Evolutionary conservation across 2,329 filamentous ascomycete species (phyloP).

Genomic region (Claviceps fusiformis): DNA sequence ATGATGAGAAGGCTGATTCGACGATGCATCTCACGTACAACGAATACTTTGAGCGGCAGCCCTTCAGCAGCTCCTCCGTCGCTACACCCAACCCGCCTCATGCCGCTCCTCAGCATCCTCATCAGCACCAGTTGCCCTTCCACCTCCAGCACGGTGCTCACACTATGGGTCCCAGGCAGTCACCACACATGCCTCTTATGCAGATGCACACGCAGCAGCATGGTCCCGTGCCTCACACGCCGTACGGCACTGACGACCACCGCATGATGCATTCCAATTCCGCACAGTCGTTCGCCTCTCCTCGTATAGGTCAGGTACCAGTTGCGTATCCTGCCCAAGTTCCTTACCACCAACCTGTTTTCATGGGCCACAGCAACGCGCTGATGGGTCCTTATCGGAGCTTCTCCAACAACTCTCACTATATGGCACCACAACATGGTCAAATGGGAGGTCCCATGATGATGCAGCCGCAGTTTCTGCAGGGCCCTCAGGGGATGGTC

Average conservation of each 20-base stretch:
- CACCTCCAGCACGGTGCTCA: slow-evolving; percentile 67
- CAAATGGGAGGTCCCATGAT: slow-evolving; percentile 72
- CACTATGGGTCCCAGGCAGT: slow-evolving; percentile 52
- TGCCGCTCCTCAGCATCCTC: slow-evolving; percentile 58
- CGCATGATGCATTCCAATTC: slow-evolving; percentile 81
- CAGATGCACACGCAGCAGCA: slow-evolving; percentile 66
- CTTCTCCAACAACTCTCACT: slow-evolving; percentile 57
- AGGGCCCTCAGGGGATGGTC: slow-evolving; percentile 56
- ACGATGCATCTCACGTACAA: slow-evolving; percentile 56
- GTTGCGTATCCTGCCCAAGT: slow-evolving; percentile 60
- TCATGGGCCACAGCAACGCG: slow-evolving; percentile 53
- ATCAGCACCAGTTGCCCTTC: slow-evolving; percentile 72
- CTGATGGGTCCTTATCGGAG: slow-evolving; percentile 59
- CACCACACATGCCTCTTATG: slow-evolving; percentile 64
- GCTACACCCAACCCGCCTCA: slow-evolving; percentile 58
- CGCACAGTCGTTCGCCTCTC: slow-evolving; percentile 73
- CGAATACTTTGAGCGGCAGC: slow-evolving; percentile 62
- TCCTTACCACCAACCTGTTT: slow-evolving; percentile 59
- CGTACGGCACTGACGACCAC: slow-evolving; percentile 67
- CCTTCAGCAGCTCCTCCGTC: slow-evolving; percentile 40
- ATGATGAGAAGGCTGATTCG: slow-evolving; percentile 56
- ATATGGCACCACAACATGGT: slow-evolving; percentile 54
- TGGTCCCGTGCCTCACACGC: slow-evolving; percentile 47
- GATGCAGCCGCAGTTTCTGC: slow-evolving; percentile 66
- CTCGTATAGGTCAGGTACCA: slow-evolving; percentile 57